Evolutionary conservation across 2,329 filamentous ascomycete species (phyloP), one percentile per base, ranked within the genome.

Genomic region (Arthrocladium fulminans): DNA sequence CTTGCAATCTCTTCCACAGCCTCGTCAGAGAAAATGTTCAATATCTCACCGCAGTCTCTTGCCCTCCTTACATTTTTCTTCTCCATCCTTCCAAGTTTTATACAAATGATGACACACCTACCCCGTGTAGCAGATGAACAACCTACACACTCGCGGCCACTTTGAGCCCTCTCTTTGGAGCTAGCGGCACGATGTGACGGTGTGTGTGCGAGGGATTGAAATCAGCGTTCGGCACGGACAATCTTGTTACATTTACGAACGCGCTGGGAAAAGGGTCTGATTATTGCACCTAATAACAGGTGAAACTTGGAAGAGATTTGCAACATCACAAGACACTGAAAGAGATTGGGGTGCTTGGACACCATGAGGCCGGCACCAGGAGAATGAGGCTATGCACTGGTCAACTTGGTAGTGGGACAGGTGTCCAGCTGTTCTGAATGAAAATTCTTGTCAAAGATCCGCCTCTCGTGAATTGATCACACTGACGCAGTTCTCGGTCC

Each of bases 71-170:
- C 22, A n/a, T n/a, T n/a, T n/a, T 25, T 25, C 32, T 15, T 35
- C 32, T 35, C 39, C 39, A 41, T 41, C 39, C 39, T 41, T 41
- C 39, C 39, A 41, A 41, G 22, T 41, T 27, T 25, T 25, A 41
- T n/a, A 23, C 39, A 41, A 24, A 41, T 41, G 39, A 41, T 41
- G 39, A 41, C 39, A 41, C 20, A 25, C 39, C 39, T 23, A 41
- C 22, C 39, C 25, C 39, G 39, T 41, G 37, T 22, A 27, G 39
- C 22, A 41, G 3, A 41, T 41, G 39, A 41, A n/a, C 24, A 25
- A 41, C 39, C 39, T 41, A 19, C 19, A 13, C 39, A 8, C 39
- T 27, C 39, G 20, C 39, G 2, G 9, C 25, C 6, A 17, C 39
- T 24, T 8, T 17, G 39, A 23, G 19, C 39, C 22, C 39, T 41